A percentile compares a stretch with the other conserved stretches of the same genome.
Conservation (phyloP, 805 yeast genomes). For the Yarrowia sp. region DNA sequence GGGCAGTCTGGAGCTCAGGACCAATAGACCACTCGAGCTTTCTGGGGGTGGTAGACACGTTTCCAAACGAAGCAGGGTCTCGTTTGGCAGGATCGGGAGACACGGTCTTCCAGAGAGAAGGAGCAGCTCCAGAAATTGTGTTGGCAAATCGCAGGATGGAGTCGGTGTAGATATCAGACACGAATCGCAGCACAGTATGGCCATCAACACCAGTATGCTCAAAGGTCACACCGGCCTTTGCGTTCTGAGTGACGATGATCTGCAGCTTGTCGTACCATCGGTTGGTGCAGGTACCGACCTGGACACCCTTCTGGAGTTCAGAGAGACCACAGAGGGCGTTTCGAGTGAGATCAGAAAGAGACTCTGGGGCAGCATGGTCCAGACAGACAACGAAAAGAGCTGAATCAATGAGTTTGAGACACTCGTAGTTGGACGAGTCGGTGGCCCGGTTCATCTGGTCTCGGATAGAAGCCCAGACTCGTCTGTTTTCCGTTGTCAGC, state of each 20-base stretch:
- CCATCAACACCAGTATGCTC: conserved; percentile 95
- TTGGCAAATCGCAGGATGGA: conserved; percentile 86
- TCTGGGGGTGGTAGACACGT: conserved; percentile 71
- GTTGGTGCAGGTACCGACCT: conserved; percentile 91
- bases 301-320: conserved; percentile 80
- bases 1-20: conserved; percentile 74
- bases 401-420: conserved; percentile 75
- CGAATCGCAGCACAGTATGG: conserved; percentile 87
- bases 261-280: conserved; percentile 95
- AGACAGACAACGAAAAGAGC: conserved; percentile 84
- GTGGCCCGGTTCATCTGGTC: conserved; percentile 52
- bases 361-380: conserved; percentile 74
- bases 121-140: conserved; percentile 76
- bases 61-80: conserved; percentile 55
- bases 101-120: conserved; percentile 68
- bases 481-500: conserved; percentile 86
- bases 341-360: conserved; percentile 66
- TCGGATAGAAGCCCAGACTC: conserved; percentile 84
- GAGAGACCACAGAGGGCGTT: conserved; percentile 90
- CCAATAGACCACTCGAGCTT: conserved; percentile 89
- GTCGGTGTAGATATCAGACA: conserved; percentile 89
- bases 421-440: conserved; percentile 66
- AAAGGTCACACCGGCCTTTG: conserved; percentile 91
- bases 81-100: conserved; percentile 58
- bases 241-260: conserved; percentile 83